These are phyloP conservation scores for Aspergillus indologenus DNA, from an alignment of 495 filamentous ascomycete species.

Conservation along the genomic window DNA sequence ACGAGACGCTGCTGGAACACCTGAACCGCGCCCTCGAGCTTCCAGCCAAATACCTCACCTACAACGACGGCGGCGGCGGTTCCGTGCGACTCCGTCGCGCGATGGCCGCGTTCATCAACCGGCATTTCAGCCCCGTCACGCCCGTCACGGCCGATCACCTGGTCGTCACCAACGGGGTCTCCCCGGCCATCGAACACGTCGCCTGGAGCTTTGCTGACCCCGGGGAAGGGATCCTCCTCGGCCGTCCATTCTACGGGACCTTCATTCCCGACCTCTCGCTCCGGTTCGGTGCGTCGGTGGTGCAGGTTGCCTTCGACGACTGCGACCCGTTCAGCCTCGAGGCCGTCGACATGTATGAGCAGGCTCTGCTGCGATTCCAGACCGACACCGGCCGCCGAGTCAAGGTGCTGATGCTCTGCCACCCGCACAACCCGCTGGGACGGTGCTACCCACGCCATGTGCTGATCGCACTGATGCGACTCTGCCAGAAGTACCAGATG, in stretches of 20 bases:
- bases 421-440: constrained; percentile 62
- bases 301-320: constrained; percentile 44
- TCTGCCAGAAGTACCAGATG: constrained; percentile 54
- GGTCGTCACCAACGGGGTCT: constrained; percentile 47
- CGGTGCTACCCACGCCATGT: constrained; percentile 52
- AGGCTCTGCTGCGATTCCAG: constrained; percentile 30
- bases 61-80: constrained; percentile 37
- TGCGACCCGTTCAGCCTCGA: constrained; percentile 43
- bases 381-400: constrained; percentile 32
- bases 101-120: constrained; percentile 46
- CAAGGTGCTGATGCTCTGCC: constrained; percentile 52
- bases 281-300: constrained; percentile 28
- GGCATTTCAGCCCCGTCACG: constrained; percentile 36
- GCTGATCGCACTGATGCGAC: constrained; percentile 43
- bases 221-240: constrained; percentile 50
- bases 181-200: constrained; percentile 43
- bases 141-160: constrained; percentile 40
- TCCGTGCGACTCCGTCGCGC: constrained; percentile 34
- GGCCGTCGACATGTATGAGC: constrained; percentile 42
- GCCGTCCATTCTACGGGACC: constrained; percentile 47
- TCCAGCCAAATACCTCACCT: constrained; percentile 39
- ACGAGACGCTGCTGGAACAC: constrained; percentile 29
- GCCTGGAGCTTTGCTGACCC: constrained; percentile 43
- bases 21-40: constrained; percentile 33
- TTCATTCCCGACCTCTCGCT: constrained; percentile 38